Conservation (phyloP, 139 green algal species). For the Edaphochlamys debaryana region DNA sequence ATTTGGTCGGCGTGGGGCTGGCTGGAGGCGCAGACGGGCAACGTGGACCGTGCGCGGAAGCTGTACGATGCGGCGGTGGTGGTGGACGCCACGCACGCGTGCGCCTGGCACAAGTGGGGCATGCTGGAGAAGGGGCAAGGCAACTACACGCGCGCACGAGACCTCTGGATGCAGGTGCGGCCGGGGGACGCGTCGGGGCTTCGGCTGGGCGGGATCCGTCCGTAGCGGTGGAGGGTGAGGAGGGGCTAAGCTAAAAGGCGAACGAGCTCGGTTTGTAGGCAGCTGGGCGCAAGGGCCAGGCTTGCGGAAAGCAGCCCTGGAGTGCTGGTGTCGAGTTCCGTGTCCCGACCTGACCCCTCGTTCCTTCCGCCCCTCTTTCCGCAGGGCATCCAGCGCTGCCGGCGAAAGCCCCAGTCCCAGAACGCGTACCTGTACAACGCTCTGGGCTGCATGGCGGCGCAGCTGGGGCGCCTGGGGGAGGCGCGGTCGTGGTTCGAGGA, state of each 20-base stretch:
- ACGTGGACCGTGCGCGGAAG: constrained; percentile 81
- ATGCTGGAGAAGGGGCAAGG: constrained; percentile 92
- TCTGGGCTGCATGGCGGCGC: constrained; percentile 55
- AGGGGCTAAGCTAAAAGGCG: no score
- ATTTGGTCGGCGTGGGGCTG: constrained; percentile 94
- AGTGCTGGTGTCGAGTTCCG: no score
- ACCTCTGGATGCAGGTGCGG: constrained; percentile 78
- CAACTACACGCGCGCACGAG: constrained; percentile 81
- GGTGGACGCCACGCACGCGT: constrained; percentile 85
- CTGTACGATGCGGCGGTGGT: constrained; percentile 93
- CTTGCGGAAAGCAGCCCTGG: no score
- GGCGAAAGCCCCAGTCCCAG: constrained; percentile 42
- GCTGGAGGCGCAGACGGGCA: constrained; percentile 80
- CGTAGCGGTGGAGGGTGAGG: no score
- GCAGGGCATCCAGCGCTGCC: constrained; percentile 72
- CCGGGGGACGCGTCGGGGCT: no score
- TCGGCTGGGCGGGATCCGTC: no score
- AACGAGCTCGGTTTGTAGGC: no score
- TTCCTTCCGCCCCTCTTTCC: no score
- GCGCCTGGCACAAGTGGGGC: constrained; percentile 97
- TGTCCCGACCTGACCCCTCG: no score
- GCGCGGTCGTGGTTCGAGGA: constrained; percentile 86
- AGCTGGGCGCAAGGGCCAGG: no score
- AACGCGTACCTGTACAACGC: constrained; percentile 91
- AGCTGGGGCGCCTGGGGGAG: constrained; percentile 78